These are phyloP conservation scores for Colletotrichum camelliae DNA, from an alignment of 2,329 filamentous ascomycete genomes.

Conservation along the genomic window DNA sequence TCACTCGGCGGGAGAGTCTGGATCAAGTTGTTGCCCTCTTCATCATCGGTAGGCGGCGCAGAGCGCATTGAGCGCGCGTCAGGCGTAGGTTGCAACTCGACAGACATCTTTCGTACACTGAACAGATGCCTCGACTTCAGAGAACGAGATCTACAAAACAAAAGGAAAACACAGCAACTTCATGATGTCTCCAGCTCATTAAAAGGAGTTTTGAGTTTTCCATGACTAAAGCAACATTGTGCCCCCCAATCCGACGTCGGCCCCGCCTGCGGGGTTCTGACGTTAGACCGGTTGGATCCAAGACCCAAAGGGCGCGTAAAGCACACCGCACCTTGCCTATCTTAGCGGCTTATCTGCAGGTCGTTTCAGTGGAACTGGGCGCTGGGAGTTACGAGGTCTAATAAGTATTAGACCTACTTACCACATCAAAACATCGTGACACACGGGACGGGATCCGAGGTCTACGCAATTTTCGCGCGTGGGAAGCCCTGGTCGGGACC, in stretches of 20 bases:
- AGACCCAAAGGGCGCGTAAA: background rate
- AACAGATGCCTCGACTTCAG: rapidly evolving
- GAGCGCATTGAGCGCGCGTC: background rate
- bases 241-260: background rate
- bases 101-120: background rate
- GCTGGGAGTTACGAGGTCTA: background rate
- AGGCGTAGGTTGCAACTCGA: background rate
- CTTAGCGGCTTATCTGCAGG: background rate
- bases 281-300: background rate
- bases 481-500: background rate
- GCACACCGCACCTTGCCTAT: background rate
- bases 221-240: background rate
- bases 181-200: background rate
- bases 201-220: background rate
- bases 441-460: background rate
- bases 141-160: rapidly evolving
- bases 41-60: background rate
- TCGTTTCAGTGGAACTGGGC: background rate
- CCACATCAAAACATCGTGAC: background rate
- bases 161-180: background rate
- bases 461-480: background rate
- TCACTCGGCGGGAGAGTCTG: slow-evolving; percentile 25
- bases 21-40: slow-evolving; percentile 15
- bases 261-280: background rate
- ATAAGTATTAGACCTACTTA: background rate